Base-by-base conservation (phyloP, 106 monocot species). In the Allium sativum region DNA sequence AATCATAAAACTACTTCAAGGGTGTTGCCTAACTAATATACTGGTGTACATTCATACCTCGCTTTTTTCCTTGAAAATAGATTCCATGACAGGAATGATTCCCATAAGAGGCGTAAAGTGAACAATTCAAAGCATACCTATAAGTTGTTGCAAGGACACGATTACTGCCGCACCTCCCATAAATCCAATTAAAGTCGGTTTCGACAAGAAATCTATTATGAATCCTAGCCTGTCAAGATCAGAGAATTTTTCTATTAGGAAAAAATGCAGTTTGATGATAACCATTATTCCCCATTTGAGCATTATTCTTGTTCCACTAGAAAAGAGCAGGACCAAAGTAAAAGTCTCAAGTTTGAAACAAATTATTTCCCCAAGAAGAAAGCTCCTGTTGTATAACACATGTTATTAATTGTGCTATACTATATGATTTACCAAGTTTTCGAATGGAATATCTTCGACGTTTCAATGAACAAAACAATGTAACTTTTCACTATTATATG, bases 121-220 rank as follows among this genome's bases (percentile, higher is more conserved):
- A 67, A 70, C 72, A 40, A 89, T 89, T 21, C 89, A 88, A 55
- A 93, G 73, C 17, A 93, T 53, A 0, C 89, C 89, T 57, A 89
- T 89, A 0, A 93, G 80, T 74, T 93, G 93, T 59, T 93, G 93
- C 43, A 89, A 79, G 8, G 89, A 85, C 6, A 89, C 89, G 10
- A 89, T 89, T 41, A 89, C 67, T 7, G 93, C 89, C 0, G 93
- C 77, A 3, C 93, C 93, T 18, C 82, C 89, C 82, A 83, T 93
- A 82, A 93, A 93, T 9, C 93, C 93, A 8, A 81, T 58, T 18
- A 93, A 58, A 1, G 89, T 89, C 12, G 93, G 76, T 50, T 81
- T 85, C 6, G 93, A 93, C 42, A 93, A 68, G 59, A 89, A 93
- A 73, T 93, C 89, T 40, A 93, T 82, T 8, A 93, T 62, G 60